Evolutionary conservation across 2,329 filamentous ascomycete genomes (phyloP), one percentile per base, ranked within the genome.

Genomic region (Stagonosporopsis vannaccii): DNA sequence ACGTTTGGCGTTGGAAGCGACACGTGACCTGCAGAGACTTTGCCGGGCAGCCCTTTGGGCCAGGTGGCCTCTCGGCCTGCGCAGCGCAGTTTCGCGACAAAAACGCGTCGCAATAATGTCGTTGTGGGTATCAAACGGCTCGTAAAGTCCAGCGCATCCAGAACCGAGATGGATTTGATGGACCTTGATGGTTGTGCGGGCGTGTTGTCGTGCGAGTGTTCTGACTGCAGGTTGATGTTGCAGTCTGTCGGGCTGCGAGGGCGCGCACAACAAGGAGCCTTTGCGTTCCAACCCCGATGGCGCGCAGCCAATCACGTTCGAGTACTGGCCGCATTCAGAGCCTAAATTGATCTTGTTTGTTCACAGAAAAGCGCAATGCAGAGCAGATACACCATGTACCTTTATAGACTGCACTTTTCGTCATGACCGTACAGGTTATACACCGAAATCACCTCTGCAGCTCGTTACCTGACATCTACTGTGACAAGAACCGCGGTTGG

Each of bases 121-220:
- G 51, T 69, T 68, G 65, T 68, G 59, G 69, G 67, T 66, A 42
- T 69, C 59, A 68, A 70, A 71, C 56, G 60, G 64, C 65, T 68
- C 61, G 62, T 63, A 56, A 50, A 43, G 46, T 55, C 57, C 61
- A 61, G 62, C 60, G 61, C 57, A 58, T 62, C 54, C 51, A 47
- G 44, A 61, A 59, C 56, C 56, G 56, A 58, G 62, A 66, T 65
- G 62, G 58, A 58, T 59, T 52, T 47, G 40, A 66, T 62, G 54
- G 37, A 47, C 61, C 65, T 69, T 63, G 53, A 65, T 63, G 51
- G 58, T 56, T 58, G 57, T 49, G 36, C 55, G 33, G 48, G 50
- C 22, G 50, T 58, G 66, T 66, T 46, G 41, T 59, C 55, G 67
- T 67, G 63, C 58, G 37, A 62, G 40, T 28, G 20, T 42, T 32